A percentile compares a stretch with the other conserved stretches of the same genome.
phyloP scores from a whole-genome alignment of 2,329 filamentous ascomycete species.

The Fusarium falciforme region DNA sequence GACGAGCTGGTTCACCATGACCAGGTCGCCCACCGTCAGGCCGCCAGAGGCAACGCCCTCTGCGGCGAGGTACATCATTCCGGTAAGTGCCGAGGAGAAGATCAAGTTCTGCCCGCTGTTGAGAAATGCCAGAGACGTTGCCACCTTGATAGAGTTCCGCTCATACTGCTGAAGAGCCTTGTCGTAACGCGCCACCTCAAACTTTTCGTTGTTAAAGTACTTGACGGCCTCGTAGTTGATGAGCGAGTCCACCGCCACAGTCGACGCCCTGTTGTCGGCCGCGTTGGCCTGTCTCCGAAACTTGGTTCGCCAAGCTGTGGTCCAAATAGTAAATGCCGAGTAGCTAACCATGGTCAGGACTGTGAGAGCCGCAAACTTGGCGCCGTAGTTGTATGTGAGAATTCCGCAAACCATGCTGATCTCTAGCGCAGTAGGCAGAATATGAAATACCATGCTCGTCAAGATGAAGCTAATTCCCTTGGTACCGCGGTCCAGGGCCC shows the following conservation, averaged over 20 bases:
- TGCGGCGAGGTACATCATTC: slow-evolving; percentile 98
- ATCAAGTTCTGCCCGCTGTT: slow-evolving; percentile 98
- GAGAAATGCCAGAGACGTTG: slow-evolving; percentile 90
- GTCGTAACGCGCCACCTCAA: slow-evolving; percentile 92
- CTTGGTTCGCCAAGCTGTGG: slow-evolving; percentile 96
- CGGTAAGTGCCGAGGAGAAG: slow-evolving; percentile 91
- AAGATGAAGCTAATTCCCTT: slow-evolving; percentile 98
- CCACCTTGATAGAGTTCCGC: slow-evolving; percentile 94
- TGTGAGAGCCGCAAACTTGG: slow-evolving; percentile 91
- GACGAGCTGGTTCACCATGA: slow-evolving; percentile 99
- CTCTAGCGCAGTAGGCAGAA: slow-evolving; percentile 92
- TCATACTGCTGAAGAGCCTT: slow-evolving; percentile 88
- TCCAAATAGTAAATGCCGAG: slow-evolving; percentile 95
- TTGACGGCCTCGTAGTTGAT: slow-evolving; percentile 99
- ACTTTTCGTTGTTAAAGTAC: slow-evolving; percentile 99
- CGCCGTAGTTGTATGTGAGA: slow-evolving; percentile 93
- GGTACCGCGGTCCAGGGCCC: slow-evolving; percentile 95
- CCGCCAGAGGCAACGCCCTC: slow-evolving; percentile 85
- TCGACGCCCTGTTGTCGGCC: slow-evolving; percentile 94
- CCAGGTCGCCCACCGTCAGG: slow-evolving; percentile 92
- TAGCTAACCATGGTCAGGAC: slow-evolving; percentile 92
- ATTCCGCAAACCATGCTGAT: slow-evolving; percentile 97
- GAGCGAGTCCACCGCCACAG: slow-evolving; percentile 93
- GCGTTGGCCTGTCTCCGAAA: slow-evolving; percentile 96
- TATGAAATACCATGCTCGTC: slow-evolving; percentile 98